Evolutionary conservation across 306 rosid species (phyloP).

Genomic region (Malus sieversii): DNA sequence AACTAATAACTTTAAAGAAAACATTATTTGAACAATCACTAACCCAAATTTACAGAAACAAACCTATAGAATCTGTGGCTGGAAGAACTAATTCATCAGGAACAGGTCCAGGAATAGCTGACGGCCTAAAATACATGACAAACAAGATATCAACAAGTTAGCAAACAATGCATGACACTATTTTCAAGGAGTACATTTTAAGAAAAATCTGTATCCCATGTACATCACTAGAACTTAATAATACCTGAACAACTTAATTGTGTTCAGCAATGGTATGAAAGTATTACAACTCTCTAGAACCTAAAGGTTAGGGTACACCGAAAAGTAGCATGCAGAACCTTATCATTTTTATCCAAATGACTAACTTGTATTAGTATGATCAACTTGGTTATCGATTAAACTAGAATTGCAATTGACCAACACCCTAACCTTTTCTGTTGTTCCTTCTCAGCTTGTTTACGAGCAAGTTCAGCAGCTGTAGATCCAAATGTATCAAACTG

Average conservation of each 20-base stretch:
- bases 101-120: conserved; percentile 90
- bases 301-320: not conserved
- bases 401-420: not conserved
- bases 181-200: not conserved
- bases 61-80: conserved; percentile 84
- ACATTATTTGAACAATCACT: not conserved
- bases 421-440: conserved; percentile 66
- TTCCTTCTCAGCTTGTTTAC: conserved; percentile 84
- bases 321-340: not conserved
- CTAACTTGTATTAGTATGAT: not conserved
- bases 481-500: conserved; percentile 94
- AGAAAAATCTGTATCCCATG: not conserved
- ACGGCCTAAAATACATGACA: conserved; percentile 48
- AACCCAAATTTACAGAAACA: conserved; percentile 20
- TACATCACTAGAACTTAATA: too few relatives aligned
- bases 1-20: not conserved
- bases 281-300: not conserved
- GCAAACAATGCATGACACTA: conserved; percentile 11
- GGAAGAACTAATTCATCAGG: conserved; percentile 92
- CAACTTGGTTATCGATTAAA: not conserved
- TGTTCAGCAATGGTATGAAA: too few relatives aligned
- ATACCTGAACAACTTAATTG: too few relatives aligned
- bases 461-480: conserved; percentile 79
- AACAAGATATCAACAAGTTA: not conserved
- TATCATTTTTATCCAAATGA: not conserved